These are phyloP conservation scores for Trifolium repens DNA, from an alignment of 306 rosid genomes.

Conservation along the genomic window DNA sequence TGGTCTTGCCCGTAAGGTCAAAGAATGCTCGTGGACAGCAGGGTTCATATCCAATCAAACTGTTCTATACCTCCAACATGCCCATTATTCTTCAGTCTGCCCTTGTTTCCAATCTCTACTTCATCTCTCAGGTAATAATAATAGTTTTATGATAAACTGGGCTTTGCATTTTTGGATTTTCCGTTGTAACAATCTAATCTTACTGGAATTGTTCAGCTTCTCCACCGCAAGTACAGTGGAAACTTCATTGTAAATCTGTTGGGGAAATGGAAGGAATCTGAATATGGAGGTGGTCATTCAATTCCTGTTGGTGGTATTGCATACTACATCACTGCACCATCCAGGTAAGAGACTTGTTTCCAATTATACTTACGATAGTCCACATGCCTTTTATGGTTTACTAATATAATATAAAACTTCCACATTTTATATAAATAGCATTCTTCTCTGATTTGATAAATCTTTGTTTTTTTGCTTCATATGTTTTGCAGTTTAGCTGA, in stretches of 20 bases:
- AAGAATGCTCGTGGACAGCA: slow-evolving; percentile 97
- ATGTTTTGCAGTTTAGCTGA: slow-evolving; percentile 81
- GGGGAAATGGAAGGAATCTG: slow-evolving; percentile 97
- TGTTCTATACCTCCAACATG: slow-evolving; percentile 96
- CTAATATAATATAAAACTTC: not conserved
- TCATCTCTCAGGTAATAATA: slow-evolving; percentile 83
- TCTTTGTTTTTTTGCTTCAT: slow-evolving; percentile 2
- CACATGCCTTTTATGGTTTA: slow-evolving; percentile 1
- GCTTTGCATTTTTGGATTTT: slow-evolving; percentile 20
- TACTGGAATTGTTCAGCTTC: slow-evolving; percentile 55
- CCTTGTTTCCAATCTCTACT: slow-evolving; percentile 86
- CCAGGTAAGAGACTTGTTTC: slow-evolving; percentile 62
- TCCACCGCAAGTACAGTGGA: slow-evolving; percentile 83
- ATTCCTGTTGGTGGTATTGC: slow-evolving; percentile 94
- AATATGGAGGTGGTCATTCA: slow-evolving; percentile 86
- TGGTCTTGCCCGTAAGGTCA: slow-evolving; percentile 93
- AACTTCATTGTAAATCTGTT: slow-evolving; percentile 84
- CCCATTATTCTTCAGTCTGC: slow-evolving; percentile 98
- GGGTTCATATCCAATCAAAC: slow-evolving; percentile 95
- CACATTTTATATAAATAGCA: not conserved
- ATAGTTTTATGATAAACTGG: slow-evolving; percentile 28
- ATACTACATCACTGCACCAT: slow-evolving; percentile 90
- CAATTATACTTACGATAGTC: not conserved
- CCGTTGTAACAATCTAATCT: slow-evolving; percentile 20
- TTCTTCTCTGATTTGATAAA: not conserved